These are phyloP conservation scores for Saturnispora bothae DNA, from an alignment of 805 yeast genomes.

Conservation along the genomic window DNA sequence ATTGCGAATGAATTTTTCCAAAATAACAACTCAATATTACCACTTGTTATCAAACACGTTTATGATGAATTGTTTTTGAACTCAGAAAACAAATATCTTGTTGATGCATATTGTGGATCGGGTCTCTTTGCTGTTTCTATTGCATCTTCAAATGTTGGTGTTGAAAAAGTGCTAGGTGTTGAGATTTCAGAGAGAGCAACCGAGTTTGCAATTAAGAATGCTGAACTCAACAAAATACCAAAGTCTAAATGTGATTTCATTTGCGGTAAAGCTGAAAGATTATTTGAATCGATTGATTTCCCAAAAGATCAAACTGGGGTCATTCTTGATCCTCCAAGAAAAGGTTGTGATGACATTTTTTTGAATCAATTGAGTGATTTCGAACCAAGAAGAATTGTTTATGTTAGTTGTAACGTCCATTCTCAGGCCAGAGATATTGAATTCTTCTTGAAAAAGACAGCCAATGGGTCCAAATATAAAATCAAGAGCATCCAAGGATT, in stretches of 20 bases:
- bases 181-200: conserved; percentile 90
- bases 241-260: conserved; percentile 65
- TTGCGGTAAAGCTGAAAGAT: conserved; percentile 85
- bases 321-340: conserved; percentile 93
- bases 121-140: conserved; percentile 88
- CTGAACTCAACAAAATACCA: conserved; percentile 54
- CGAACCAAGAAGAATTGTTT: conserved; percentile 79
- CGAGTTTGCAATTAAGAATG: conserved; percentile 75
- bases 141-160: conserved; percentile 26
- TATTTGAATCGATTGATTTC: conserved; percentile 68
- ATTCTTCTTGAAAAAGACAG: conserved; percentile 61
- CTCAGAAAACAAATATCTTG: conserved; percentile 46
- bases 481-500: conserved; percentile 86
- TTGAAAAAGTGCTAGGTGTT: conserved; percentile 73
- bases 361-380: conserved; percentile 76
- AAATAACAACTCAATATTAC: conserved; percentile 85
- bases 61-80: conserved; percentile 45
- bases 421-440: conserved; percentile 93
- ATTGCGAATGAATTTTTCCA: conserved; percentile 96
- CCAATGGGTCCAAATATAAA: conserved; percentile 49
- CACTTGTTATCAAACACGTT: conserved; percentile 74
- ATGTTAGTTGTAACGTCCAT: conserved; percentile 94
- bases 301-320: conserved; percentile 75
- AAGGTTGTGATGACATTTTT: conserved; percentile 88
- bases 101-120: conserved; percentile 94